phyloP scores from a whole-genome alignment of 2,329 filamentous ascomycete species.

The Fonsecaea pugnacius region DNA sequence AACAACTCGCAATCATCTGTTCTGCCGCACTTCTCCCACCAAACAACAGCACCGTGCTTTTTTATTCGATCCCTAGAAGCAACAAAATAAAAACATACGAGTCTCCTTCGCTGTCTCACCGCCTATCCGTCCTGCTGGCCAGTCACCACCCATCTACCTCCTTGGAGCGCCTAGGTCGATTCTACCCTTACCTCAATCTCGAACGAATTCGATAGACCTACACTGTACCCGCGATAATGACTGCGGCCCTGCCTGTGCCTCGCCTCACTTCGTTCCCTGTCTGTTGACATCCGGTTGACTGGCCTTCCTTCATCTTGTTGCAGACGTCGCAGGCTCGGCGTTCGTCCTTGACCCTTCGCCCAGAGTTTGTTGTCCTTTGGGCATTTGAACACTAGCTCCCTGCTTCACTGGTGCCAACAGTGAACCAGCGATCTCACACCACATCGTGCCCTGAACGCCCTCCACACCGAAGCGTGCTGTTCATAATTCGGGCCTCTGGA shows the following conservation, averaged over 20 bases:
- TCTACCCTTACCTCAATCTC: conserved; percentile 8
- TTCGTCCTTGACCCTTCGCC: conserved; percentile 16
- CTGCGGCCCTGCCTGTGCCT: conserved; percentile 22
- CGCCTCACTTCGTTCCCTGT: conserved; percentile 26
- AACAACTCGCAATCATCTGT: not conserved
- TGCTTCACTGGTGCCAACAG: conserved; percentile 14
- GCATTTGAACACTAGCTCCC: conserved; percentile 14
- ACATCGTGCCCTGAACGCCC: not conserved
- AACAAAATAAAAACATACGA: conserved; percentile 3
- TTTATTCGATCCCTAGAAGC: conserved; percentile 14
- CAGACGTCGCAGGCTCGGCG: conserved; percentile 33
- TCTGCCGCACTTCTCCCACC: conserved; percentile 13
- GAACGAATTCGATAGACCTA: not conserved
- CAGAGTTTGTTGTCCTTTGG: conserved; percentile 14
- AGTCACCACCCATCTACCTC: conserved; percentile 14
- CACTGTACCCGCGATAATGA: conserved; percentile 22
- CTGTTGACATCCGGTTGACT: conserved; percentile 31
- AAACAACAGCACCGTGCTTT: conserved; percentile 16
- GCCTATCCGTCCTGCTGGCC: conserved; percentile 18
- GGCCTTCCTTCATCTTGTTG: conserved; percentile 11
- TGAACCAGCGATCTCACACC: conserved; percentile 3
- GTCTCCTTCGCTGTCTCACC: conserved; percentile 14
- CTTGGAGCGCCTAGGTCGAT: conserved; percentile 12
- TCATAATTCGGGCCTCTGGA: conserved; percentile 14
- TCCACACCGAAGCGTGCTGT: not conserved